Base-by-base conservation (phyloP, 768 basidiomycete genomes). In the Pleurotus giganteus region DNA sequence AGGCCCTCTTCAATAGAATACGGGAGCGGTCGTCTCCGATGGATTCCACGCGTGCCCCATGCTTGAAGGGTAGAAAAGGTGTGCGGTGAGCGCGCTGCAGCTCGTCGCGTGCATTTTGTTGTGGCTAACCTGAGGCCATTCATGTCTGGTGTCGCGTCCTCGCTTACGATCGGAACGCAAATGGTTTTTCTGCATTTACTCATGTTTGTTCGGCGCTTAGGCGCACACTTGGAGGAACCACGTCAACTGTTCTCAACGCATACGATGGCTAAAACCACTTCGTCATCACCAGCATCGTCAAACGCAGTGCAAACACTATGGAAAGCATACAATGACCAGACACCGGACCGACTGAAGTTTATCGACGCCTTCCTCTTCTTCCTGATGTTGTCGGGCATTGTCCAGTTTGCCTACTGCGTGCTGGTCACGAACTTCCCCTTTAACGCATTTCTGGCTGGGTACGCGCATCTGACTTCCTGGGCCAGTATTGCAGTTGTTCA, bases 381-480 rank as follows among this genome's bases (percentile, higher is more conserved):
- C 79, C 80, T 96, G 63, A 85, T 98, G 76, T 78, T 96, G 43
- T 90, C 91, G 2, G 97, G 97, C 63, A 79, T 95, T 56, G 67
- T 85, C 42, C 95, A 98, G 69, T 98, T 99, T 73, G 73, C 81
- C 8, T 98, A 98, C 74, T 94, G 96, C 74, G 72, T 96, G 27
- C 77, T 93, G 60, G 79, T 99, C 58, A 94, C 94, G 55, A 89
- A 86, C 74, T 98, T 86, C 72, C 97, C 97, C 21, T 98, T 95
- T 79, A 98, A 99, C 62, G 94, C 97, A 34, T 99, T 99, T 74
- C 71, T 98, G 62, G 87, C 94, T 59, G 95, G 94, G 97, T 98
- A 72, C 58, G 91, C 72, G 6, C 17, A 34, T 47, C 15, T 5
- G 5, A 27, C 12, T 1, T 43, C 12, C 15, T 1, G 23, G 17